Percentiles rank a stretch among this genome's conserved stretches.
Evolutionary conservation across 371 early-diverging fungal species (phyloP).

Genomic region (Rhizopus arrhizus): DNA sequence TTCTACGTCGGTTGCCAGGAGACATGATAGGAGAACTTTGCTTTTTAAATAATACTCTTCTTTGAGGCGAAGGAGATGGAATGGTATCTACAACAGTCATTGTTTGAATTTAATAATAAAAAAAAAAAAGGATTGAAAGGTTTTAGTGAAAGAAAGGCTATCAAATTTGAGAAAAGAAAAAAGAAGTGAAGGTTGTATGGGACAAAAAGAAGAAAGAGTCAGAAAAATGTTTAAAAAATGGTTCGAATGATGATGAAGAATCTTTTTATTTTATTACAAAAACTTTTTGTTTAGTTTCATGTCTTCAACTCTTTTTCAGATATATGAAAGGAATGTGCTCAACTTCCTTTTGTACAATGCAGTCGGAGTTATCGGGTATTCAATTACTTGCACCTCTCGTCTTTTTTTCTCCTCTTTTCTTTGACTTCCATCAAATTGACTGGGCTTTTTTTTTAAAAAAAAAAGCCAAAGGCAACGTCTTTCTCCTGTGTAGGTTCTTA

Average conservation of each 20-base stretch:
- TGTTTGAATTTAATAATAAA: constrained; percentile 11
- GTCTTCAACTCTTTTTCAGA: neutral
- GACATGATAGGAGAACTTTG: constrained; percentile 27
- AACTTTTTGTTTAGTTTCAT: constrained; percentile 5
- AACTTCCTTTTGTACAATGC: neutral
- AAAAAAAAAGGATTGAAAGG: constrained; percentile 13
- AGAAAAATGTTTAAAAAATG: neutral
- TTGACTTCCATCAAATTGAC: too few relatives aligned
- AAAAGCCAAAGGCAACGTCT: too few relatives aligned
- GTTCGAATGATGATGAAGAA: neutral
- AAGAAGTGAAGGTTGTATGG: too few relatives aligned
- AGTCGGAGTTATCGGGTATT: neutral
- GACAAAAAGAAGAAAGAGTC: neutral
- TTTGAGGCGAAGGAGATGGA: constrained; percentile 49
- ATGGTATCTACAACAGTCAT: constrained; percentile 29
- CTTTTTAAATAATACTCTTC: constrained; percentile 30
- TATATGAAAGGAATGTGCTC: constrained; percentile 3
- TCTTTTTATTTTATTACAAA: neutral
- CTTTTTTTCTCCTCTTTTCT: too few relatives aligned
- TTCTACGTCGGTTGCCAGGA: constrained; percentile 50
- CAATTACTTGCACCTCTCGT: neutral
- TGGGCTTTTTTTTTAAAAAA: too few relatives aligned
- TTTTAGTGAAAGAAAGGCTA: constrained; percentile 8
- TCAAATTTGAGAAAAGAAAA: constrained; percentile 10
- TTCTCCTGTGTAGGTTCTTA: too few relatives aligned